Base-by-base conservation (phyloP, 768 basidiomycete species). In the Dictyophora rubrovolvata region DNA sequence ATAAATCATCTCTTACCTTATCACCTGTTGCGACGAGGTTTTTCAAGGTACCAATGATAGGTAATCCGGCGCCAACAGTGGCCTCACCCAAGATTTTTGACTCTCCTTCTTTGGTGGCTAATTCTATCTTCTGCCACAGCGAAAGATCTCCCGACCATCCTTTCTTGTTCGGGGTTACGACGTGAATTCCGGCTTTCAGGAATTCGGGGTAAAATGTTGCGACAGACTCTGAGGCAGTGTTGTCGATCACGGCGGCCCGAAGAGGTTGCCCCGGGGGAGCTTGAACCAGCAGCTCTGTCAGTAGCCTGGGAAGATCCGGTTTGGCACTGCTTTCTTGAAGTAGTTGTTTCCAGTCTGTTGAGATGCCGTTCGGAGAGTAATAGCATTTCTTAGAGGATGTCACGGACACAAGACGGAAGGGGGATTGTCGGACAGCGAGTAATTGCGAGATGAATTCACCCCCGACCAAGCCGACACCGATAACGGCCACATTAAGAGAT, bases 111-210 rank as follows among this genome's bases (percentile, higher is more conserved):
- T 73, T 70, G 61, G 80, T 81, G 2, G 88, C 82, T 5, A 66
- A 66, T 21, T 86, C 62, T 63, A 98, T 93, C 21, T 73, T 69
- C 54, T 86, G 73, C 68, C 87, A 97, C 37, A 96, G 73, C 18
- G 63, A 65, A 28, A 84, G 73, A 18, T 82, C 75, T 0, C 87
- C 86, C 14, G 92, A 94, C 68, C 86, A 92, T 0, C 89, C 96
- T 73, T 97, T 98, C 73, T 99, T 99, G 78, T 98, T 99, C 16
- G 96, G 95, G 1, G 96, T 99, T 50, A 95, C 83, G 65, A 99
- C 83, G 67, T 85, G 81, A 60, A 98, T 80, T 2, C 94, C 93
- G 4, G 79, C 79, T 53, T 75, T 73, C 48, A 98, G 73, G 73
- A 93, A 87, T 37, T 74, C 72, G 0, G 96, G 92, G 71, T 98